Evolutionary conservation across 495 filamentous ascomycete genomes (phyloP).

Genomic region (Neurospora sp.): DNA sequence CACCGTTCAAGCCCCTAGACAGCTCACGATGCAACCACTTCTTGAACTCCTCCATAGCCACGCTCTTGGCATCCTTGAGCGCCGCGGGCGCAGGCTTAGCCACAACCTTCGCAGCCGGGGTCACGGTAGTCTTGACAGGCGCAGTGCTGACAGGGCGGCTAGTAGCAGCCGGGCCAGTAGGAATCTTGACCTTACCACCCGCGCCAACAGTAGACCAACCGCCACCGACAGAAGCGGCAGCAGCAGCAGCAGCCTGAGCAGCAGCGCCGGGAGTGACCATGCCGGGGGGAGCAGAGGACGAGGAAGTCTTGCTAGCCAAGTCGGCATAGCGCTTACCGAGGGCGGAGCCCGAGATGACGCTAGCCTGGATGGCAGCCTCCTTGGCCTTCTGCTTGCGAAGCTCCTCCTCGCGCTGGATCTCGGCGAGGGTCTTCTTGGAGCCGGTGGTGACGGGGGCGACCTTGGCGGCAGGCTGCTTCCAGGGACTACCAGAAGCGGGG

Average conservation of each 20-base stretch:
- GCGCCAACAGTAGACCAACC: slow-evolving; percentile 98
- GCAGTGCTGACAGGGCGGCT: slow-evolving; percentile 47
- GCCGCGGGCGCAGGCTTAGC: slow-evolving; percentile 19
- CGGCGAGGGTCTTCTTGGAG: slow-evolving; percentile 81
- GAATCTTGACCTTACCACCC: slow-evolving; percentile 75
- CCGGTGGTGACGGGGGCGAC: slow-evolving; percentile 24
- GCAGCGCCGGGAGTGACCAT: slow-evolving; percentile 3
- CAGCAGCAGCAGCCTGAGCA: slow-evolving; percentile 15
- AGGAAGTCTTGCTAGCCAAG: slow-evolving; percentile 64
- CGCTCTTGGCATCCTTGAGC: slow-evolving; percentile 41
- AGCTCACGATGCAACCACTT: slow-evolving; percentile 81
- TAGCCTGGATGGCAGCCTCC: slow-evolving; percentile 38
- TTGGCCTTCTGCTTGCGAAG: slow-evolving; percentile 69
- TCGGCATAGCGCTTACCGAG: slow-evolving; percentile 87
- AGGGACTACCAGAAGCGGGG: slow-evolving; percentile 47
- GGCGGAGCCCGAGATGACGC: slow-evolving; percentile 36
- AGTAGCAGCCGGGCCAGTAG: slow-evolving; percentile 46
- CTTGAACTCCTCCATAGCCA: slow-evolving; percentile 72
- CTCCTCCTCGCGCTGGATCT: slow-evolving; percentile 97
- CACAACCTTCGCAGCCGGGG: slow-evolving; percentile 24
- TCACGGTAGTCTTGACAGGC: slow-evolving; percentile 22
- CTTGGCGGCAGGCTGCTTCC: slow-evolving; percentile 45
- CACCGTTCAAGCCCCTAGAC: slow-evolving; percentile 37
- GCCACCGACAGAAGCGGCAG: slow-evolving; percentile 30
- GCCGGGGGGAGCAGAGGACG: slow-evolving; percentile 6